Base-by-base conservation (phyloP, 2,329 filamentous ascomycete genomes). In the Cladophialophora chaetospira region DNA sequence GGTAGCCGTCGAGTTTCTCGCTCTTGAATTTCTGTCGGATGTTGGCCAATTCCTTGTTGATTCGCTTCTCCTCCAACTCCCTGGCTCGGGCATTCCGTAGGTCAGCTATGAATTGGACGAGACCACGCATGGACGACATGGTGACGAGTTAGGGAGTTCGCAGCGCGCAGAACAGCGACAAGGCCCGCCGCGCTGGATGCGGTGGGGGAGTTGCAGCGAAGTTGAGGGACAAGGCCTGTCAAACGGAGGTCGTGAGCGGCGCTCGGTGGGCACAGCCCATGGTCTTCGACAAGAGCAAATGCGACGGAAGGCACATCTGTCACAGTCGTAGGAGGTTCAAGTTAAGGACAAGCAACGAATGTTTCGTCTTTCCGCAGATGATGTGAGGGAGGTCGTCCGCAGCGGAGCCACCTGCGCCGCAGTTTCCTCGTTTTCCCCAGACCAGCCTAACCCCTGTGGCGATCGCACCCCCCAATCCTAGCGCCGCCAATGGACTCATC, bases 21-120 rank as follows among this genome's bases (percentile, higher is more conserved):
- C 94, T 89, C 82, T 96, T 96, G 80, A 97, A 99, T 77, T 97
- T 97, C 77, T 97, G 91, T 70, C 91, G 86, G 73, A 99, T 99
- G 71, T 99, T 99, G 71, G 94, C 94, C 73, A 99, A 78, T 78
- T 99, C 94, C 79, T 99, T 99, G 76, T 99, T 99, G 79, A 99
- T 97, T 71, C 94, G 85, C 82, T 99, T 99, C 80, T 99, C 94
- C 74, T 99, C 94, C 62, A 99, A 78, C 73, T 99, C 94, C 61
- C 95, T 85, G 44, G 95, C 94, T 73, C 94, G 84, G 52, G 94
- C 94, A 73, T 99, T 99, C 71, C 94, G 82, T 69, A 99, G 75
- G 73, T 99, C 94, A 61, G 94, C 94, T 72, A 99, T 99, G 78
- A 99, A 99, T 72, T 97, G 95, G 45, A 99, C 94, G 66, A 99